Base-by-base conservation (phyloP, 352 stramenopile species). In the Blastocystis sp. region DNA sequence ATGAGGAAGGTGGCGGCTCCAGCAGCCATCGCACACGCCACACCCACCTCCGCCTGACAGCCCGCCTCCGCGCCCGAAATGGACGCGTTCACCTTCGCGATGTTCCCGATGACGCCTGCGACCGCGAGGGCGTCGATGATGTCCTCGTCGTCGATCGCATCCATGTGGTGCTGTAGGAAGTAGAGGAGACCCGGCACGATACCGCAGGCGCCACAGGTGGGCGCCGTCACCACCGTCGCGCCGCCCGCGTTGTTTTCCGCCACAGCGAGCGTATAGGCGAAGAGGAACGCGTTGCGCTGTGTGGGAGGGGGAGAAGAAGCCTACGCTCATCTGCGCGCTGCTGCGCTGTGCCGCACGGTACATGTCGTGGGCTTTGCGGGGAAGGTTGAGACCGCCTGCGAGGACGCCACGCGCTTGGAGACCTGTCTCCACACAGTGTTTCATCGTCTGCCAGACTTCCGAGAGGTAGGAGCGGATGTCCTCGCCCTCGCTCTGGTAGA, bases 161-260 rank as follows among this genome's bases (percentile, higher is more conserved):
- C 56, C 29, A 87, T 46, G 56, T 88, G 63, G 6, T 54, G 18
- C n/a, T 81, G 72, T 0, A 86, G 54, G 54, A 86, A 79, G 29
- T 88, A 86, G 36, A 88, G 67, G 40, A 76, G 56, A 24, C 75
- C 84, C 21, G 86, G 86, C 4, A 88, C 63, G 53, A 88, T 84
- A 18, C 86, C 86, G 48, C 81, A 86, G 0, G 86, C 86, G 56
- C 86, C 86, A 57, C 87, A 87, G 11, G 86, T 88, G 21, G 86
- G 84, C 4, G 86, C 67, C 18, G 86, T 88, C 0, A 88, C 86
- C 42, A 87, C 67, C 40, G 67, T 84, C 54, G 48, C 77, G 21
- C 79, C 86, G 54, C 86, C 72, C 11, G 86, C 86, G 54, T 88
- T 88, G 34, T 88, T 86, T 71, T 88, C 86, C 40, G 86, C 86